Evolutionary conservation across 169 alveolate genomes (phyloP), one percentile per base, ranked within the genome.

Genomic region (Cyclospora cayetanensis): DNA sequence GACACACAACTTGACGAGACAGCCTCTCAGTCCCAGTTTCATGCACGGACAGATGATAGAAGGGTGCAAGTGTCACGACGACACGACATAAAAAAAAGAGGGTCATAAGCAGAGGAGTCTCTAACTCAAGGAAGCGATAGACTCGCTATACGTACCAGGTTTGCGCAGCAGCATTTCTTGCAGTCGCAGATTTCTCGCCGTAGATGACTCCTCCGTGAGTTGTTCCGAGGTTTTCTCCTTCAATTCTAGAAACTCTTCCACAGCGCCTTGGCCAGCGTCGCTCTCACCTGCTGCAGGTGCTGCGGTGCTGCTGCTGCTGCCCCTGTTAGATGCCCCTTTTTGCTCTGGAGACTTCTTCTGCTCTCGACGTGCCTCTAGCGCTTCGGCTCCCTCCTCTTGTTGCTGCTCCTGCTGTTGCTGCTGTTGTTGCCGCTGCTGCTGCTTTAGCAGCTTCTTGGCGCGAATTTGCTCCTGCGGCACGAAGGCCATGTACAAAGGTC

Each of bases 111-210:
- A 46, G 60, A 22, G 60, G 1, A 46, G 20, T 46, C 25, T 46
- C 60, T 15, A 46, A 1, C 20, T 22, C 60, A 0, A 46, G 20
- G 60, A 46, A 12, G 60, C 20, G 60, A 46, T 22, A 46, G 20
- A 46, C 11, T 22, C 60, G 25, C 18, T 9, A 2, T 1, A 9
- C 22, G 29, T 80, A 70, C 86, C 82, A 15, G 89, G 92, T 42
- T 91, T 91, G 72, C 55, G 29, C 65, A 72, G 53, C 70, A 91
- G 74, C 66, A 55, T 66, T n/a, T 91, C 83, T 29, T 74, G 84
- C 41, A 82, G 86, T 55, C 27, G 35, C 9, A 29, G 85, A 20
- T 39, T 52, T 25, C 37, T 50, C 31, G 2, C 43, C 15, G 43
- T 77, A 4, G 42, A 4, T 0, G 42, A 53, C 5, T 42, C 86